Base-by-base conservation (phyloP, 441 rosid species). In the Sinapis alba region DNA sequence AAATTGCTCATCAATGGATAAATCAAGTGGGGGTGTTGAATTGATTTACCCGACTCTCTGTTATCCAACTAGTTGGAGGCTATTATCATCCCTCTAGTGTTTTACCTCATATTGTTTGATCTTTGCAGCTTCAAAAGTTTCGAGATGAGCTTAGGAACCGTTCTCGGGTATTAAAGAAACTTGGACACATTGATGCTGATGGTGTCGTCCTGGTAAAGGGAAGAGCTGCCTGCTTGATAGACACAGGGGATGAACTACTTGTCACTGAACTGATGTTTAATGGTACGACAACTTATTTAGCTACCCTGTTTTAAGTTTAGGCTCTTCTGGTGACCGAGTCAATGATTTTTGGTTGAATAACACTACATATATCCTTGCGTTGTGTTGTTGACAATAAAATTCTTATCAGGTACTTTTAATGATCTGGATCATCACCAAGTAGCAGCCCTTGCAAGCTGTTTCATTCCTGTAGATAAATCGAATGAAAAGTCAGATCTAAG, bases 361-460 rank as follows among this genome's bases (percentile, higher is more conserved):
- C 26, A 51, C 50, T 65, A 50, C 54, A 36, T 62, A 66, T 61
- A 20, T 57, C 53, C n/a, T 62, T 41, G 73, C 51, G 1, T 45
- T 75, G 51, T 50, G 67, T 67, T 62, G 60, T n/a, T n/a, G n/a
- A 41, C 62, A 20, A 72, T 28, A 41, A 74, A 67, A 54, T 60
- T 51, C 64, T 77, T 68, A 16, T 69, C 87, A 95, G 98, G 99
- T 73, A 93, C 97, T 19, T 95, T 95, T 80, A 95, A 90, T 61
- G 97, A 93, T 78, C 95, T 95, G 71, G 98, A 95, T 80, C 97
- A 89, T 83, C 98, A 95, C 80, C 96, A 93, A 84, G 92, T 95
- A 72, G 99, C 98, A n/a, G 91, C 99, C 54, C 95, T 95, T 78
- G 97, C 97, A 68, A 95, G 99, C 84, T 95, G 99, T 86, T 95